These are phyloP conservation scores for Paxillus ammoniavirescens DNA, from an alignment of 768 basidiomycete genomes.

Conservation along the genomic window DNA sequence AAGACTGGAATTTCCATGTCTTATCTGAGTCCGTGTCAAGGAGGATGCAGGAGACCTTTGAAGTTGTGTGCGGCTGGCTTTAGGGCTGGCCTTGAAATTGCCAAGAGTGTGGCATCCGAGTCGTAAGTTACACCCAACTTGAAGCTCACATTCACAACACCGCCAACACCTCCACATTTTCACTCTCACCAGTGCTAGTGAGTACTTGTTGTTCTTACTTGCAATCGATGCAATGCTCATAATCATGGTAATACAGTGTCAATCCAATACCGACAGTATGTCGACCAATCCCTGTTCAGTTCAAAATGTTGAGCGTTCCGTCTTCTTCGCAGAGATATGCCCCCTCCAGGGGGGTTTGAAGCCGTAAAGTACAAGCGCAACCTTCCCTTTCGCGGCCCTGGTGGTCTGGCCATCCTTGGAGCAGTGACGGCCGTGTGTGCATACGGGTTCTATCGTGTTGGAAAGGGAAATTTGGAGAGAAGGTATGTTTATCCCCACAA, in stretches of 20 bases:
- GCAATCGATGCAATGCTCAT: background rate
- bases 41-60: too few relatives aligned
- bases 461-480: conserved; percentile 88
- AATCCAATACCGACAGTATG: conserved; percentile 28
- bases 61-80: conserved; percentile 11
- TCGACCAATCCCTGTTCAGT: conserved; percentile 10
- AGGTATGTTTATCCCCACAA: conserved; percentile 57
- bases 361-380: conserved; percentile 94
- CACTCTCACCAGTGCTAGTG: conserved; percentile 14
- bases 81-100: conserved; percentile 26
- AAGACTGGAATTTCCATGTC: too few relatives aligned
- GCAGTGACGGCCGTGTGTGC: conserved; percentile 84
- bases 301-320: conserved; percentile 6
- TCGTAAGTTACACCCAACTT: conserved; percentile 1
- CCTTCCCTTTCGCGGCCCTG: conserved; percentile 84
- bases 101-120: background rate
- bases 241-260: conserved; percentile 17
- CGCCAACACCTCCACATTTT: background rate
- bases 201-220: conserved; percentile 8
- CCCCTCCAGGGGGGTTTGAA: conserved; percentile 91
- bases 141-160: conserved; percentile 1
- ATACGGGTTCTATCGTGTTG: conserved; percentile 90
- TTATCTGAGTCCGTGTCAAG: too few relatives aligned
- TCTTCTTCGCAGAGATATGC: conserved; percentile 76
- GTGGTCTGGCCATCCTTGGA: conserved; percentile 80